Base-by-base conservation (phyloP, 306 rosid species). In the Arachis hypogaea region DNA sequence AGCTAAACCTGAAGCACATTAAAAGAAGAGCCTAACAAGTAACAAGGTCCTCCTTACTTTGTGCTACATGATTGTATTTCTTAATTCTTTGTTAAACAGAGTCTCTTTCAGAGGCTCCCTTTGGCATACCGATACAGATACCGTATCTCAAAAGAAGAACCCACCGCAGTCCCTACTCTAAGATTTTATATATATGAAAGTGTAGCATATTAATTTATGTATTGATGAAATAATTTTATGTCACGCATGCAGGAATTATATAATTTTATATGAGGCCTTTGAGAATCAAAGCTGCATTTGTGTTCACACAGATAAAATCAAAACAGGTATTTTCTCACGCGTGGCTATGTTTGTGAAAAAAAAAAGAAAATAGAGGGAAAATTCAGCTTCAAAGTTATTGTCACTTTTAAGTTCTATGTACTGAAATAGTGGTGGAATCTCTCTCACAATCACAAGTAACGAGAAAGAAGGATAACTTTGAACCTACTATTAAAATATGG, bases 141-240 rank as follows among this genome's bases (percentile, higher is more conserved):
- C 41, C 14, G 80, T 75, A 83, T 77, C 93, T 90, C 75, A 88
- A 90, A 90, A 88, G 96, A 36, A 79, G 89, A 88, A 81, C 92
- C 89, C 85, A 84, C 87, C 41, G 77, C 77, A 49, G 57, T 68
- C 61, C 61, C 63, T 61, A 61, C 65, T 36, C 41, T 60, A 22
- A 47, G 38, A 55, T 60, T 47, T 45, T 60, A 66, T 73, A 51
- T 78, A 33, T 43, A 43, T 43, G 28, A 22, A 43, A 73, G 11
- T 51, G 44, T 59, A 58, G 14, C 46, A 18, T 9, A 74, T 11
- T 50, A 50, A 46, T 46, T 46, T 10, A 50, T 50, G 4, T 33
- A 33, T 33, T 33, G 38, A 33, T 33, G 3, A 33, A 33, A 33
- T 33, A 33, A 33, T 33, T 33, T 33, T 33, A 33, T 49, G 43